Evolutionary conservation across 768 basidiomycete species (phyloP), one percentile per base, ranked within the genome.

Genomic region (Rhizopogon vinicolor): DNA sequence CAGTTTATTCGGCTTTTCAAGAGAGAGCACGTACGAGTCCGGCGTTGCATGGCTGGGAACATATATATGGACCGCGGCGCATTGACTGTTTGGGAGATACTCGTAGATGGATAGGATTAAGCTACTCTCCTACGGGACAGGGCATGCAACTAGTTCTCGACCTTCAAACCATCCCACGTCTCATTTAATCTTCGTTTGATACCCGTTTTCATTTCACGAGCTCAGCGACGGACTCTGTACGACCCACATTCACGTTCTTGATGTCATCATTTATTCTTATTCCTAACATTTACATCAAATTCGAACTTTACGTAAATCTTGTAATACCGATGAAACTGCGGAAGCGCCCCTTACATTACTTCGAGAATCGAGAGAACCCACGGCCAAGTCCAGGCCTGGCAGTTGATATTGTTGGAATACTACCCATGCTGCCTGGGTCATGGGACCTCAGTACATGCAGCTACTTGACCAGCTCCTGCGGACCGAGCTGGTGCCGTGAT

Each of bases 81-180:
- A 74, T 78, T 41, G 84, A 86, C 64, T 72, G 74, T 45, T 59
- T 85, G 33, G 82, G 81, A 1, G 70, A 72, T n/a, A 8, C 37
- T 10, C 48, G 48, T 22, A 37, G 48, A 49, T 49, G 48, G 48
- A 37, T 49, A 1, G 48, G 48, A 37, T 37, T 49, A 16, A 37
- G 33, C 48, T 49, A 49, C 22, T 22, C 48, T 37, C 35, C 48
- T 49, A 25, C 14, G 14, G 48, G 48, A 4, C 35, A 49, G 48
- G 48, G 48, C 14, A 49, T 49, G 48, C 48, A 49, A 12, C 35
- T 49, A n/a, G 8, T 49, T 37, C 48, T 49, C 35, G 22, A 37
- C 9, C 48, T 49, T 37, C 14, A 37, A 37, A 9, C 33, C 19
- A 14, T 49, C 8, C 3, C 40, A 25, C 5, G 8, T 49, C 14